phyloP scores from a whole-genome alignment of 1,139 yeast genomes.

The Yamadazyma siamensis region DNA sequence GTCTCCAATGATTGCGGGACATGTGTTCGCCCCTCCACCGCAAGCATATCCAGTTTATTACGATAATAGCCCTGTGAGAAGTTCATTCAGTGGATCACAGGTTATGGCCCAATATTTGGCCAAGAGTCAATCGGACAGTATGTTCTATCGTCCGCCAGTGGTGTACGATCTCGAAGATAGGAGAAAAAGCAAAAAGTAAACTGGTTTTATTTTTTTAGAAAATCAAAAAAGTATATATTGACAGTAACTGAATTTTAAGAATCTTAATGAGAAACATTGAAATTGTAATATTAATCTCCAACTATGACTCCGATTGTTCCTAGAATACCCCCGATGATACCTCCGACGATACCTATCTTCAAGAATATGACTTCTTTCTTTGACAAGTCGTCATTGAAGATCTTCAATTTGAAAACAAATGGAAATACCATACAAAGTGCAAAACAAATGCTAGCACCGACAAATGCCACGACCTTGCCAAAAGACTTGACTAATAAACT shows the following conservation, averaged over 20 bases:
- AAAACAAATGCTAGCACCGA: conserved; percentile 81
- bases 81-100: conserved; percentile 59
- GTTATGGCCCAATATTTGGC: conserved; percentile 78
- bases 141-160: conserved; percentile 55
- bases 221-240: background rate
- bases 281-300: conserved; percentile 1
- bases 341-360: conserved; percentile 47
- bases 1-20: conserved; percentile 8
- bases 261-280: conserved; percentile 1
- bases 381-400: conserved; percentile 49
- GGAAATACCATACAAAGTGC: conserved; percentile 80
- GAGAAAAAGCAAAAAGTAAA: conserved; percentile 8
- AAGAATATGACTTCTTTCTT: conserved; percentile 35
- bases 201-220: conserved; percentile 9
- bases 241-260: background rate
- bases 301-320: conserved; percentile 6
- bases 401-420: conserved; percentile 59
- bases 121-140: conserved; percentile 60
- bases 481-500: conserved; percentile 70
- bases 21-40: conserved; percentile 10
- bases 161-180: conserved; percentile 22
- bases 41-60: conserved; percentile 7
- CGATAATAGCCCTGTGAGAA: conserved; percentile 8
- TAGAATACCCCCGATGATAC: conserved; percentile 32
- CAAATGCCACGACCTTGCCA: conserved; percentile 77